Evolutionary conservation across 208 protist species (phyloP).

Genomic region (Leishmania guyanensis): DNA sequence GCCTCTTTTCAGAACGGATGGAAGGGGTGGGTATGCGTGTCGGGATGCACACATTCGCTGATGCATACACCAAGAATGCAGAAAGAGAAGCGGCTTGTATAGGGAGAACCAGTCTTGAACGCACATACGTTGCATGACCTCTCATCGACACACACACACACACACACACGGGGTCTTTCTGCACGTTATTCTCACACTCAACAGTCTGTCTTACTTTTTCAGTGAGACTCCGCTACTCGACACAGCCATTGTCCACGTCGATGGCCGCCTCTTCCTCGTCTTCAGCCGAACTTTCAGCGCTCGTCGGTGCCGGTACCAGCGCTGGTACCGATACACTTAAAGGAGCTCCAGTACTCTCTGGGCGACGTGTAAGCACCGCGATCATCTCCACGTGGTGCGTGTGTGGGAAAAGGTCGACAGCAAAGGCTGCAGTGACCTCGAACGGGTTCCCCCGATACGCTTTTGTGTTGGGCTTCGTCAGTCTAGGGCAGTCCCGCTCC

Average conservation of each 20-base stretch:
- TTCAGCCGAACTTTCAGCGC: neutral
- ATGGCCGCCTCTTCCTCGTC: conserved; percentile 6
- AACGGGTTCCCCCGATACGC: conserved; percentile 87
- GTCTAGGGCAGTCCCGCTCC: conserved; percentile 78
- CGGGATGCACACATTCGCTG: neutral
- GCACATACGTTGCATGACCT: neutral
- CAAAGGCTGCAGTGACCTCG: conserved; percentile 78
- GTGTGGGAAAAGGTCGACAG: conserved; percentile 96
- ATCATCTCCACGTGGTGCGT: conserved; percentile 95
- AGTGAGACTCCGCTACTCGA: neutral
- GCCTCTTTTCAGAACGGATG: neutral
- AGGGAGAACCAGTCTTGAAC: neutral
- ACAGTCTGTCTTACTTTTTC: neutral
- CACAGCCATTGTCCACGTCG: neutral
- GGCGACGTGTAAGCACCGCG: conserved; percentile 76
- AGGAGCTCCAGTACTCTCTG: neutral
- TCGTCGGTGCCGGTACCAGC: neutral
- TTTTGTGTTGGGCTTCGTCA: conserved; percentile 82
- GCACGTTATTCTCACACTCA: neutral
- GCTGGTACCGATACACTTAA: neutral
- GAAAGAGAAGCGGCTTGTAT: neutral
- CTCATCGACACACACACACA: neutral
- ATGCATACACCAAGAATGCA: neutral
- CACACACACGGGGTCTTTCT: neutral
- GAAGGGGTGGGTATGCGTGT: neutral